A percentile compares a stretch with the other conserved stretches of the same genome.
Conservation (phyloP, 176 grass and related monocot genomes). For the Rhynchospora breviuscula region DNA sequence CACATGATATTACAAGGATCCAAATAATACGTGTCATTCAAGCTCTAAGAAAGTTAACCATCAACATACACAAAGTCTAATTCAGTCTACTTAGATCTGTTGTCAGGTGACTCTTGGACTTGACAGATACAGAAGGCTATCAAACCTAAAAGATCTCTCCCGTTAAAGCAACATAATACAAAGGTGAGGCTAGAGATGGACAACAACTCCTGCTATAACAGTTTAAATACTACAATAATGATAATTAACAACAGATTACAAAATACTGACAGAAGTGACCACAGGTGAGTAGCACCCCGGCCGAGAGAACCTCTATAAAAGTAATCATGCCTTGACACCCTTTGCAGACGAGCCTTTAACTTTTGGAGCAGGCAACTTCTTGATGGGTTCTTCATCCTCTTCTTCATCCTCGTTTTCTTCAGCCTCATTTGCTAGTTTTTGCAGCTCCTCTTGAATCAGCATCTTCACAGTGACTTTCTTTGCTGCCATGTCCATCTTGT, state of each 20-base stretch:
- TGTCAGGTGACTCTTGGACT: constrained; percentile 11
- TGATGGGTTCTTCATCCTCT: constrained; percentile 18
- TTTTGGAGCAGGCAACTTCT: not conserved
- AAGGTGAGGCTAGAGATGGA: not conserved
- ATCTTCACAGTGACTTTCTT: constrained; percentile 35
- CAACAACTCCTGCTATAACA: constrained; percentile 6
- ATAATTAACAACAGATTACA: constrained; percentile 16
- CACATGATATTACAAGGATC: not conserved
- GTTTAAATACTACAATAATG: constrained; percentile 21
- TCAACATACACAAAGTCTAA: constrained; percentile 7
- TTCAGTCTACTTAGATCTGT: constrained; percentile 17
- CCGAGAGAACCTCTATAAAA: not conserved
- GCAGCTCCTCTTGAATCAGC: constrained; percentile 48
- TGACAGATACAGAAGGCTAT: constrained; percentile 6
- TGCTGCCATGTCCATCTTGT: constrained; percentile 34
- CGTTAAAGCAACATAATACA: constrained; percentile 14
- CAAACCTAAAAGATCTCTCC: constrained; percentile 9
- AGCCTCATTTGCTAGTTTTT: constrained; percentile 32
- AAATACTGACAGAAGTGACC: constrained; percentile 4
- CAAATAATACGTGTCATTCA: constrained; percentile 7
- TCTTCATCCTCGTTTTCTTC: constrained; percentile 41
- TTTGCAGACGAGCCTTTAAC: not conserved
- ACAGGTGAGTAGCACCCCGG: not conserved
- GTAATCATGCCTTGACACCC: constrained; percentile 11
- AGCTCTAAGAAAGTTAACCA: constrained; percentile 1